phyloP scores from a whole-genome alignment of 2,329 filamentous ascomycete species.

The Tolypocladium inflatum region DNA sequence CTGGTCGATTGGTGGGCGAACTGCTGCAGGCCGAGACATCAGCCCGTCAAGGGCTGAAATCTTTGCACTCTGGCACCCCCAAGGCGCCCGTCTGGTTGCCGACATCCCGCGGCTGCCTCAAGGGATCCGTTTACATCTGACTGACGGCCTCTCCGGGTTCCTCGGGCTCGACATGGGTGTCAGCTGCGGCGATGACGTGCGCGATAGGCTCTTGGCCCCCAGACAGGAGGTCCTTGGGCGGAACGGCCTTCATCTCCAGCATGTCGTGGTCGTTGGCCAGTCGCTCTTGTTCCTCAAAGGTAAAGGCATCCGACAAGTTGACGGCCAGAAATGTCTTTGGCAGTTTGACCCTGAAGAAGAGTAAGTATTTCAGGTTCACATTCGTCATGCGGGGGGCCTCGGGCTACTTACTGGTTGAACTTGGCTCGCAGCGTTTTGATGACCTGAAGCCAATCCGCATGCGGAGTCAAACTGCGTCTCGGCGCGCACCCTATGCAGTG shows the following conservation, averaged over 20 bases:
- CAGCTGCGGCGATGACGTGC: not conserved
- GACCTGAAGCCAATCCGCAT: constrained; percentile 94
- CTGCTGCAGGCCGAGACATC: constrained; percentile 1
- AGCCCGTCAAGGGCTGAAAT: not conserved
- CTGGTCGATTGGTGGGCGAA: not conserved
- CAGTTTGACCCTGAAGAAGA: constrained; percentile 46
- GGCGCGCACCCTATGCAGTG: constrained; percentile 94
- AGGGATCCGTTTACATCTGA: not conserved
- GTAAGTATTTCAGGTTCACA: not conserved
- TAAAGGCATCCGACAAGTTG: constrained; percentile 54
- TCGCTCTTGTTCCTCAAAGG: constrained; percentile 46
- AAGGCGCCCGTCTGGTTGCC: not conserved
- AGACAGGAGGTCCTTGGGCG: constrained; percentile 18
- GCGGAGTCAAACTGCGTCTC: constrained; percentile 79
- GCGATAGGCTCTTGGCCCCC: not conserved
- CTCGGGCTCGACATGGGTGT: not conserved
- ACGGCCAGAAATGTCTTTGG: constrained; percentile 58
- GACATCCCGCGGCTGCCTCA: not conserved
- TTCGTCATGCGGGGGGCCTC: no score
- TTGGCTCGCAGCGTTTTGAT: constrained; percentile 90
- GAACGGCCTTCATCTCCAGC: constrained; percentile 36
- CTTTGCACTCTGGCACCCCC: not conserved
- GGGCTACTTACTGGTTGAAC: constrained; percentile 70
- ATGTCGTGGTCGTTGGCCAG: constrained; percentile 36
- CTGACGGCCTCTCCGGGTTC: not conserved